A percentile compares a stretch with the other conserved stretches of the same genome.
These are phyloP conservation scores for Apiospora malaysiana DNA, from an alignment of 2,329 filamentous ascomycete species.

Conservation along the genomic window DNA sequence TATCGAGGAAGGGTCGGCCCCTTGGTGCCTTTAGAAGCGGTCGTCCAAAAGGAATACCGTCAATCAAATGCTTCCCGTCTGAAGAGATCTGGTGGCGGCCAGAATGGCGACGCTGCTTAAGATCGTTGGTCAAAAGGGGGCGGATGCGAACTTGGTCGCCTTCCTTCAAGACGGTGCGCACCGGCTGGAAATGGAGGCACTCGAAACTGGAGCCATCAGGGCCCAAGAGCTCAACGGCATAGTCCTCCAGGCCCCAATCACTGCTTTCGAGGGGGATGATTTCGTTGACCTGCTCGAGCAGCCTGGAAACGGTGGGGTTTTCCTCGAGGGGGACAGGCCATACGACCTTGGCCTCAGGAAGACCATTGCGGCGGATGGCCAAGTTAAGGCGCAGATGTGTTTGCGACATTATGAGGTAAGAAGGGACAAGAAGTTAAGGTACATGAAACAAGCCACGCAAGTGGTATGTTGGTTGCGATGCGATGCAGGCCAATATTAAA, in stretches of 20 bases:
- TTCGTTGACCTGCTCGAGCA: constrained; percentile 80
- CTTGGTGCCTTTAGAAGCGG: constrained; percentile 66
- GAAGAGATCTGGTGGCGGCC: constrained; percentile 82
- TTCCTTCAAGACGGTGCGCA: constrained; percentile 74
- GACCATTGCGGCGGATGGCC: constrained; percentile 72
- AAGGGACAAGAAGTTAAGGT: background rate
- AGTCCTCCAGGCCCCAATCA: constrained; percentile 89
- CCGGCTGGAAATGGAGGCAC: constrained; percentile 82
- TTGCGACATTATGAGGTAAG: constrained; percentile 14
- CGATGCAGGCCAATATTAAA: background rate
- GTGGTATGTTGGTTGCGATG: background rate
- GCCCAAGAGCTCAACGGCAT: constrained; percentile 75
- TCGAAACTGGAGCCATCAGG: constrained; percentile 71
- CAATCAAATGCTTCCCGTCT: constrained; percentile 81
- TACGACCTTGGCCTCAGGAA: constrained; percentile 74
- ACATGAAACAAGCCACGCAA: background rate
- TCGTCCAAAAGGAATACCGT: constrained; percentile 84
- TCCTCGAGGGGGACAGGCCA: constrained; percentile 67
- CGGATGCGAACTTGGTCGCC: constrained; percentile 87
- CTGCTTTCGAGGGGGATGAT: constrained; percentile 80
- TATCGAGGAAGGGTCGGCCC: constrained; percentile 69
- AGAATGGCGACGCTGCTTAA: constrained; percentile 72
- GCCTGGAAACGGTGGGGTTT: constrained; percentile 73
- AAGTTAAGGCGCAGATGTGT: constrained; percentile 72
- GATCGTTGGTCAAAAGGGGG: constrained; percentile 75